Evolutionary conservation across 495 filamentous ascomycete species (phyloP).

Genomic region (Neurospora intermedia): DNA sequence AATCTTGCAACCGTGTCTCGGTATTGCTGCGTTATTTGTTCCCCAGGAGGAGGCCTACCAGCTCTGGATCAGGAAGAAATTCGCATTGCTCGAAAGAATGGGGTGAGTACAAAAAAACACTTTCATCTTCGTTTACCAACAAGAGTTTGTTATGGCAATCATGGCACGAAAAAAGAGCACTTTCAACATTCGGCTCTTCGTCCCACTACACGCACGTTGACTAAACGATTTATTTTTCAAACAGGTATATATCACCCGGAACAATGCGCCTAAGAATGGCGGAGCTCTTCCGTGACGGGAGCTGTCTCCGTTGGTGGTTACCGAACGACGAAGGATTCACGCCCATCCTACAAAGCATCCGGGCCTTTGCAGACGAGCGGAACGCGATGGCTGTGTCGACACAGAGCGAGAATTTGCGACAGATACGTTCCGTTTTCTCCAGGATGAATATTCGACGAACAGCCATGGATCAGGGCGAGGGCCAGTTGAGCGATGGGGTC

Average conservation of each 20-base stretch:
- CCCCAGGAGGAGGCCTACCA: slow-evolving; percentile 59
- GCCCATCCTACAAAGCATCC: slow-evolving; percentile 59
- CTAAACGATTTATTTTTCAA: not conserved
- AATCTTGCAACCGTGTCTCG: slow-evolving; percentile 64
- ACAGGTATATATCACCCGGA: slow-evolving; percentile 71
- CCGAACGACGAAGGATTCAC: slow-evolving; percentile 68
- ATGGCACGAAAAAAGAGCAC: not conserved
- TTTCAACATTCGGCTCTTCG: not conserved
- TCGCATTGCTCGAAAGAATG: slow-evolving; percentile 65
- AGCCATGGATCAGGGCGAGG: not conserved
- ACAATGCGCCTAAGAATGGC: slow-evolving; percentile 65
- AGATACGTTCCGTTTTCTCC: slow-evolving; percentile 65
- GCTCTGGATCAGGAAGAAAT: slow-evolving; percentile 76
- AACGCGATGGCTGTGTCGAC: slow-evolving; percentile 49
- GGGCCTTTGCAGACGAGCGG: slow-evolving; percentile 66
- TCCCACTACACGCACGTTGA: not conserved
- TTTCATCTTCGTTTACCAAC: not conserved
- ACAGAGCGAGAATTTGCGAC: slow-evolving; percentile 55
- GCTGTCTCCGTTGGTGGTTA: slow-evolving; percentile 74
- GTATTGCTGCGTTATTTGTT: slow-evolving; percentile 66
- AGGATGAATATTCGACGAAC: slow-evolving; percentile 25
- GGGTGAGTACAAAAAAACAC: slow-evolving; percentile 51
- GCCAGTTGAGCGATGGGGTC: not conserved
- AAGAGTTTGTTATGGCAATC: not conserved
- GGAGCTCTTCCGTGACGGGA: slow-evolving; percentile 55